Percentiles rank a stretch among this genome's conserved stretches.
These are phyloP conservation scores for Echria macrotheca DNA, from an alignment of 495 filamentous ascomycete species.

Conservation along the genomic window DNA sequence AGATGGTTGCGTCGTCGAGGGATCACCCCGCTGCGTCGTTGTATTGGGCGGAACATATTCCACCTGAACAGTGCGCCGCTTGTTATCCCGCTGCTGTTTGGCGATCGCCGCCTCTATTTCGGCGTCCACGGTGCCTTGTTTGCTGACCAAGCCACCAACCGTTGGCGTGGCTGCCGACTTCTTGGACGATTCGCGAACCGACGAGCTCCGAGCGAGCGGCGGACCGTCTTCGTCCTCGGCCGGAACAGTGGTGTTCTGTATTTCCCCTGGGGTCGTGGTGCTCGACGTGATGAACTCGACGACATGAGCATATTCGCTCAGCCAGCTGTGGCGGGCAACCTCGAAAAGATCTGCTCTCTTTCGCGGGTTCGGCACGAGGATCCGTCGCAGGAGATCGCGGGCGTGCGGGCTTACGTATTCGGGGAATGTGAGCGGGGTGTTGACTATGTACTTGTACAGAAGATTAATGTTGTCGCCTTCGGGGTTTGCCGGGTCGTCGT, in stretches of 20 bases:
- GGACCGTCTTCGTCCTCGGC: constrained; percentile 63
- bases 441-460: constrained; percentile 98
- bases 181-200: constrained; percentile 83
- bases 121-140: constrained; percentile 70
- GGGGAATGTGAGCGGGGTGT: constrained; percentile 92
- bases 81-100: constrained; percentile 71
- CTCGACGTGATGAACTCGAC: constrained; percentile 95
- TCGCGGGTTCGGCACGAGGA: constrained; percentile 92
- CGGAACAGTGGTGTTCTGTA: constrained; percentile 70
- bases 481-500: constrained; percentile 96
- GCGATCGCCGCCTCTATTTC: constrained; percentile 46
- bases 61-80: constrained; percentile 91
- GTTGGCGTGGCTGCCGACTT: constrained; percentile 48
- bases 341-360: constrained; percentile 96
- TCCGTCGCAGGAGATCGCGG: constrained; percentile 83
- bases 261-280: constrained; percentile 81
- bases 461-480: constrained; percentile 99
- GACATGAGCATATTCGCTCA: constrained; percentile 91
- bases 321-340: constrained; percentile 96
- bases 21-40: constrained; percentile 59
- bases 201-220: constrained; percentile 72
- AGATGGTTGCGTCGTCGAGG: constrained; percentile 21
- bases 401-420: constrained; percentile 99
- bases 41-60: constrained; percentile 94
- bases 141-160: constrained; percentile 64